Base-by-base conservation (phyloP, 1,139 yeast genomes). In the Komagataea norvegica region DNA sequence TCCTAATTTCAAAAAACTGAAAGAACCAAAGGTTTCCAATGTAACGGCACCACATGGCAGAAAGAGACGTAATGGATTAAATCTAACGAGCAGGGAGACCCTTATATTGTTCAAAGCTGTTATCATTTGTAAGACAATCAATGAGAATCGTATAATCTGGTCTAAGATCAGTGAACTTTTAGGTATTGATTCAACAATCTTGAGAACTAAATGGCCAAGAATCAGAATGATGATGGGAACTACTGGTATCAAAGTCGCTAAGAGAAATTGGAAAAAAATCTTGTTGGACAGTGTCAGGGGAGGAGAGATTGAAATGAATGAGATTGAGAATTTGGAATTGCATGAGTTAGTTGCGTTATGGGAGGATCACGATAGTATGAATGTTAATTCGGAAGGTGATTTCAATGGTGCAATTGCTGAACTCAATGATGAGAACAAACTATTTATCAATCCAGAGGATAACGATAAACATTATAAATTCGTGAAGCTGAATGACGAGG, bases 141-240 rank as follows among this genome's bases (percentile, higher is more conserved):
- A 73, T 43, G 57, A 65, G 33, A 64, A 71, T 42, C 58, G 62
- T 4, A 77, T 79, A 28, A 78, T 78, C 44, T 85, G 86, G 74
- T 67, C 65, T 0, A 55, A 65, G 31, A 74, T 84, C n/a, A 66
- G 79, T 0, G 51, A 53, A 0, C 58, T 71, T 5, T 67, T 80
- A 44, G 63, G 56, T 2, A 70, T 60, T 15, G 31, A 64, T 2
- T 61, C 67, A 1, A 68, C 60, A 2, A 45, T 56, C 2, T 55
- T 79, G 13, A 67, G 67, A 38, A 69, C 73, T 32, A 73, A 70
- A 42, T 85, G 94, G 94, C 74, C 79, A 0, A 62, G 67, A 10
- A 64, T 79, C 8, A 65, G 86, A 29, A 73, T 71, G 43, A 65
- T 61, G 49, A 63, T 73, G 51, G 91, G 89, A 2, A 76, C 73